These are phyloP conservation scores for Angomonas ambiguus DNA, from an alignment of 208 protist genomes.

Conservation along the genomic window DNA sequence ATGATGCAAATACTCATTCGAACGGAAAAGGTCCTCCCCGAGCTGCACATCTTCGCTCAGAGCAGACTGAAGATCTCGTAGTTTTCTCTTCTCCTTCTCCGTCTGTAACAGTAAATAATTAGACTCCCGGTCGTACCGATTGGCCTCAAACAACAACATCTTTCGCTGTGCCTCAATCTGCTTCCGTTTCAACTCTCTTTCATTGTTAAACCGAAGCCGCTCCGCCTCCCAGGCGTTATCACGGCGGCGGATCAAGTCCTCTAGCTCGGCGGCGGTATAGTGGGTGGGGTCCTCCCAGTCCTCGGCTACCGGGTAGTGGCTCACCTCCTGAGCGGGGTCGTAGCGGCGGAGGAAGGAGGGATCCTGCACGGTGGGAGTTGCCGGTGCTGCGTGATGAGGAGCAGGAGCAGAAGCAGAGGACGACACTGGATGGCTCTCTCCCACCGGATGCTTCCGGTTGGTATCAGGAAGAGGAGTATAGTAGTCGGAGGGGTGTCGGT, in stretches of 20 bases:
- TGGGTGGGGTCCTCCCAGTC: neutral
- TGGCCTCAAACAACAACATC: slow-evolving; percentile 29
- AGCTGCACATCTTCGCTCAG: slow-evolving; percentile 4
- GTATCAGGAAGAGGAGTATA: neutral
- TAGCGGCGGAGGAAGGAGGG: neutral
- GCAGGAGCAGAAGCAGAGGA: no score
- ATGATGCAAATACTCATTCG: slow-evolving; percentile 3
- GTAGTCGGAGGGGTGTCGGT: neutral
- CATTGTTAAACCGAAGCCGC: slow-evolving; percentile 54
- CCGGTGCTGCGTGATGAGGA: no score
- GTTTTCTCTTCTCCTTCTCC: slow-evolving; percentile 21
- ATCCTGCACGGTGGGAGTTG: neutral
- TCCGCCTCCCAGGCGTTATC: slow-evolving; percentile 68
- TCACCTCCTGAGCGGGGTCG: neutral
- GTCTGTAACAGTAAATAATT: slow-evolving; percentile 23
- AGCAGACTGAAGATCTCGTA: slow-evolving; percentile 23
- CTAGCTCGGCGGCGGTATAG: slow-evolving; percentile 28
- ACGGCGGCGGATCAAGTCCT: slow-evolving; percentile 31
- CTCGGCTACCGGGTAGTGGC: neutral
- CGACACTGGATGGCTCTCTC: no score
- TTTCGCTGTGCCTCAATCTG: slow-evolving; percentile 25
- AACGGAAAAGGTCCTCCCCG: neutral
- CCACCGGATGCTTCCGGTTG: no score
- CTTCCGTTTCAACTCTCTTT: slow-evolving; percentile 27
- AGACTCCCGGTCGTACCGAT: slow-evolving; percentile 22